phyloP scores from a whole-genome alignment of 371 early-diverging fungal species.

The Fennellomyces sp. region DNA sequence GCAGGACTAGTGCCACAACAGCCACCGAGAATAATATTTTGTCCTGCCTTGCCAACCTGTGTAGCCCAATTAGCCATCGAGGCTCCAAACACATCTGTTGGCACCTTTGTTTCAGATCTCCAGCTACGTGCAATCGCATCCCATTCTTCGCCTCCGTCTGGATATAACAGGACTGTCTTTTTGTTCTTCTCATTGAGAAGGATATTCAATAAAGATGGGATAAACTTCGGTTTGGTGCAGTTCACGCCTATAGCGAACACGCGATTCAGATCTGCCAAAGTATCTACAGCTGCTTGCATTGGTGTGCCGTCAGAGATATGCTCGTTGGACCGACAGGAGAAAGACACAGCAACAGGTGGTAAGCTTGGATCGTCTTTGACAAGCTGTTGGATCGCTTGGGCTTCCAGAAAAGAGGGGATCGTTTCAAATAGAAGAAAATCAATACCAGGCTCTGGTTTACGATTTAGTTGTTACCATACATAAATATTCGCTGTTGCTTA shows the following conservation, averaged over 20 bases:
- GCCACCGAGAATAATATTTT: slow-evolving; percentile 47
- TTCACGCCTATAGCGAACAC: slow-evolving; percentile 60
- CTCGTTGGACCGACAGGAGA: slow-evolving; percentile 41
- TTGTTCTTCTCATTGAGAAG: not conserved
- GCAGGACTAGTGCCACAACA: slow-evolving; percentile 50
- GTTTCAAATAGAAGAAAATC: slow-evolving; percentile 67
- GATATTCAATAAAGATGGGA: slow-evolving; percentile 18
- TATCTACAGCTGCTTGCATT: slow-evolving; percentile 21
- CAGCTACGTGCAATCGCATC: slow-evolving; percentile 35
- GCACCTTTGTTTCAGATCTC: slow-evolving; percentile 20
- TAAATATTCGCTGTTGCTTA: not conserved
- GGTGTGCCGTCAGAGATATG: slow-evolving; percentile 46
- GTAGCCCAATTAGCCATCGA: slow-evolving; percentile 20
- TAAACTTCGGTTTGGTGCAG: slow-evolving; percentile 53
- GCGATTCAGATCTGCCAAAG: slow-evolving; percentile 15
- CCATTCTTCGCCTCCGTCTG: slow-evolving; percentile 52
- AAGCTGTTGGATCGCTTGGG: slow-evolving; percentile 42
- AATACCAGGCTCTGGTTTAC: slow-evolving; percentile 15
- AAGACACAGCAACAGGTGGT: slow-evolving; percentile 39
- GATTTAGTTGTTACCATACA: too few relatives aligned
- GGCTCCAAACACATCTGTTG: slow-evolving; percentile 33
- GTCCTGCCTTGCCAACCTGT: slow-evolving; percentile 18
- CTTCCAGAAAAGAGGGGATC: slow-evolving; percentile 56
- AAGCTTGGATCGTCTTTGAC: slow-evolving; percentile 5
- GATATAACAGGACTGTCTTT: slow-evolving; percentile 41